Percentiles rank a stretch among this genome's conserved stretches.
Evolutionary conservation across 495 filamentous ascomycete species (phyloP).

Genomic region (Annulohypoxylon bovei): DNA sequence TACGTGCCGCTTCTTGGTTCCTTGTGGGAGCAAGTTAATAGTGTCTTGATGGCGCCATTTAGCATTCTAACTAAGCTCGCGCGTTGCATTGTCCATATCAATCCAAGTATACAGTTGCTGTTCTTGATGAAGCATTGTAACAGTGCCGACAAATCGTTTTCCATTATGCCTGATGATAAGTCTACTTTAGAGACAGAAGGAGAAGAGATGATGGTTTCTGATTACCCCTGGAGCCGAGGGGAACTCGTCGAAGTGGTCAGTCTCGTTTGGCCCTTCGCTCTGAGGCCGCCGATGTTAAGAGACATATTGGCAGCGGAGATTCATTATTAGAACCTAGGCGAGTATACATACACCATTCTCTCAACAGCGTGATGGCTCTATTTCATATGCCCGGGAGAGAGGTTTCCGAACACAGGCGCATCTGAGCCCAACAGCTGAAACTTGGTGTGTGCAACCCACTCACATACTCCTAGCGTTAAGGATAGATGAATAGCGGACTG

Average conservation of each 20-base stretch:
- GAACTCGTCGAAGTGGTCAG: not conserved
- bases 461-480: conserved; percentile 17
- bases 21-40: not conserved
- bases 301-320: not conserved
- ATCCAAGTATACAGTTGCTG: not conserved
- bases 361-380: not conserved
- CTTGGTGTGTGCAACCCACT: conserved; percentile 1
- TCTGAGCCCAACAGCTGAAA: conserved; percentile 16
- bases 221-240: not conserved
- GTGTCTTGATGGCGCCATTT: not conserved
- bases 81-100: not conserved
- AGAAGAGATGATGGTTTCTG: not conserved
- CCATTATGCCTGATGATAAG: not conserved
- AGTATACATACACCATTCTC: not conserved
- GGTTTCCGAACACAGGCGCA: not conserved
- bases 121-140: not conserved
- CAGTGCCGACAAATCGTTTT: not conserved
- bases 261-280: not conserved
- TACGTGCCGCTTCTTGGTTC: not conserved
- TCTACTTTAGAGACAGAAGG: not conserved
- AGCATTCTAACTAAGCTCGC: not conserved
- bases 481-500: conserved; percentile 16
- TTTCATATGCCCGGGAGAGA: not conserved
- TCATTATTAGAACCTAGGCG: not conserved
- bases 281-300: not conserved